Conservation (phyloP, 805 yeast species). For the Wickerhamiella musiphila region DNA sequence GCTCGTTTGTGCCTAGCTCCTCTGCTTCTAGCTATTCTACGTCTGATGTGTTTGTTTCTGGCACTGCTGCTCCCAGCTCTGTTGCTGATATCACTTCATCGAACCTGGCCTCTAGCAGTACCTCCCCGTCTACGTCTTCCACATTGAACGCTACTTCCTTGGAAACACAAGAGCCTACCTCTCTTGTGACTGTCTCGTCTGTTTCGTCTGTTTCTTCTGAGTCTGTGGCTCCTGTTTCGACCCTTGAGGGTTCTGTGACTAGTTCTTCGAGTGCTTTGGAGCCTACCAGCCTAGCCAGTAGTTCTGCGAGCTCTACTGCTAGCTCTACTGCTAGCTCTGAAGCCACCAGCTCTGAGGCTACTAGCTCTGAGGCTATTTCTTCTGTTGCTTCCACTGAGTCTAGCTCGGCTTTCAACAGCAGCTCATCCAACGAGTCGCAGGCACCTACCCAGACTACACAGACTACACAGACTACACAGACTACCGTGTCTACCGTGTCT, state of each 20-base stretch:
- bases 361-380: background rate
- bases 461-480: background rate
- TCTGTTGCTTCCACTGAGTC: constrained; percentile 1
- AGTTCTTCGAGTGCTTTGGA: background rate
- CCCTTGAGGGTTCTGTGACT: background rate
- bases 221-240: background rate
- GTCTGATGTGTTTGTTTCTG: background rate
- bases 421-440: background rate
- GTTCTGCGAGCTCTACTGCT: constrained; percentile 1
- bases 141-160: background rate
- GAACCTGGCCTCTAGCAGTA: background rate
- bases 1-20: background rate
- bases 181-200: background rate
- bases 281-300: background rate
- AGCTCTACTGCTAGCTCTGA: constrained; percentile 1
- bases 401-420: background rate
- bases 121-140: background rate
- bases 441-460: background rate
- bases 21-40: constrained; percentile 1
- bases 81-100: background rate
- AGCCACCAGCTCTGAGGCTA: background rate
- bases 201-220: background rate
- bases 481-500: background rate
- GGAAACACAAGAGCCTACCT: no score
- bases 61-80: background rate